phyloP scores from a whole-genome alignment of 2,329 filamentous ascomycete genomes.

The Paradendryphiella salina region DNA sequence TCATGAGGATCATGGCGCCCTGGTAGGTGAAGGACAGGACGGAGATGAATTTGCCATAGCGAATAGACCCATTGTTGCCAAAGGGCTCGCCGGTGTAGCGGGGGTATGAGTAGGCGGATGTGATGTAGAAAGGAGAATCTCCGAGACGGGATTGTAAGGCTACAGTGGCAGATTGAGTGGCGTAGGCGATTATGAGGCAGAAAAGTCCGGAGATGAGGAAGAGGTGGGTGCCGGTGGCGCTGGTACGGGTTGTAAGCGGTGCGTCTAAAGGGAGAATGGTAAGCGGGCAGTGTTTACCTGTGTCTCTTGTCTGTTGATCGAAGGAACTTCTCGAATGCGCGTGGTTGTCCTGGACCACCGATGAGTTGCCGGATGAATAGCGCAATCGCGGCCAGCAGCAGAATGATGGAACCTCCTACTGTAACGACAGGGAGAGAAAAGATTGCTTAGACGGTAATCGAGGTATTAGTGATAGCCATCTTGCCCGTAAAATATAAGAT shows the following conservation, averaged over 20 bases:
- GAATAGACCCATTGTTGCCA: neutral
- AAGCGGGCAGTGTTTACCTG: neutral
- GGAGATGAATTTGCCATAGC: slow-evolving; percentile 18
- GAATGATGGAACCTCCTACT: slow-evolving; percentile 15
- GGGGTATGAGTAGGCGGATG: slow-evolving; percentile 21
- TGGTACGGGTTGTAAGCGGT: neutral
- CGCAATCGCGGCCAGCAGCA: slow-evolving; percentile 11
- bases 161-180: slow-evolving; percentile 19
- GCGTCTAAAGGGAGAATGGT: no score
- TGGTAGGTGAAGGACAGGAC: slow-evolving; percentile 25
- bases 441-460: slow-evolving; percentile 22
- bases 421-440: slow-evolving; percentile 24
- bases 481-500: neutral
- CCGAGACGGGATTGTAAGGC: slow-evolving; percentile 17
- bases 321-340: slow-evolving; percentile 12
- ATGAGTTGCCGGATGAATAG: slow-evolving; percentile 11
- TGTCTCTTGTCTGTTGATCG: slow-evolving; percentile 5
- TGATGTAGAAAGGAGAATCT: slow-evolving; percentile 19
- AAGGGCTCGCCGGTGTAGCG: slow-evolving; percentile 7
- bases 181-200: slow-evolving; percentile 22
- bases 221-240: slow-evolving; percentile 17
- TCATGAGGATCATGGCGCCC: slow-evolving; percentile 19
- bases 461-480: slow-evolving; percentile 20
- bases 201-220: slow-evolving; percentile 22
- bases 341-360: slow-evolving; percentile 15